Percentiles rank a stretch among this genome's conserved stretches.
Evolutionary conservation across 495 filamentous ascomycete genomes (phyloP).

Genomic region (Hamigera avellanea): DNA sequence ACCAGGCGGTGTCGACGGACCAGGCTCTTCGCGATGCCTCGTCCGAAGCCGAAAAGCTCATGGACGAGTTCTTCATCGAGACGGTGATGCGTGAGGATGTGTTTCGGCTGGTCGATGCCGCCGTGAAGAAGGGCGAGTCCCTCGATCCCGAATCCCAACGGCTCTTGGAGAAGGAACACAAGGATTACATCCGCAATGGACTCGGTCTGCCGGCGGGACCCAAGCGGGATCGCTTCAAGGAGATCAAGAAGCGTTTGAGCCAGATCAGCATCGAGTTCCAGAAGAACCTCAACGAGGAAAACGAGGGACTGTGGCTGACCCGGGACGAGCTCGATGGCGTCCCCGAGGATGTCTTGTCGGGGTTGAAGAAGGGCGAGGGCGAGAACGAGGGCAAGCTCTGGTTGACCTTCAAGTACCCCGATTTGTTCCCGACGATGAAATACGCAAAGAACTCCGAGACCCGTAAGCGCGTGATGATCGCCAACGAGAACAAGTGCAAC

Average conservation of each 20-base stretch:
- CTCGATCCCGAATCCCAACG: constrained; percentile 53
- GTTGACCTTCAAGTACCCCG: constrained; percentile 61
- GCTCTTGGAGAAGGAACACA: constrained; percentile 57
- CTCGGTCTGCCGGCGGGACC: constrained; percentile 49
- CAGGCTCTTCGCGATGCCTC: constrained; percentile 59
- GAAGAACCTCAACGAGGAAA: constrained; percentile 60
- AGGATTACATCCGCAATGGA: constrained; percentile 53
- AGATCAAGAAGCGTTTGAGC: constrained; percentile 59
- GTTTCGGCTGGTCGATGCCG: constrained; percentile 51
- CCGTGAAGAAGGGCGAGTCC: constrained; percentile 42
- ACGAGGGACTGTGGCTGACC: constrained; percentile 56
- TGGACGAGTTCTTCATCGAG: constrained; percentile 58
- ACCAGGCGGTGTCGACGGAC: constrained; percentile 66
- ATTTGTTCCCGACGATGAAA: constrained; percentile 54
- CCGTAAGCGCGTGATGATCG: constrained; percentile 44
- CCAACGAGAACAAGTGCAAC: constrained; percentile 74
- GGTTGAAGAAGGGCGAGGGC: constrained; percentile 58
- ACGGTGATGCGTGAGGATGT: constrained; percentile 58
- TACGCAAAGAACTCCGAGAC: constrained; percentile 48
- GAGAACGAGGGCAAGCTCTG: constrained; percentile 55
- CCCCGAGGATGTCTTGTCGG: constrained; percentile 48
- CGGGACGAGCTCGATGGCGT: constrained; percentile 50
- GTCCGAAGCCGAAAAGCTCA: constrained; percentile 53
- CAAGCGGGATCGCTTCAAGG: constrained; percentile 54
- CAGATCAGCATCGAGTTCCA: constrained; percentile 55